Evolutionary conservation across 2,329 filamentous ascomycete genomes (phyloP), one percentile per base, ranked within the genome.

Genomic region (Neodidymelliopsis sp.): DNA sequence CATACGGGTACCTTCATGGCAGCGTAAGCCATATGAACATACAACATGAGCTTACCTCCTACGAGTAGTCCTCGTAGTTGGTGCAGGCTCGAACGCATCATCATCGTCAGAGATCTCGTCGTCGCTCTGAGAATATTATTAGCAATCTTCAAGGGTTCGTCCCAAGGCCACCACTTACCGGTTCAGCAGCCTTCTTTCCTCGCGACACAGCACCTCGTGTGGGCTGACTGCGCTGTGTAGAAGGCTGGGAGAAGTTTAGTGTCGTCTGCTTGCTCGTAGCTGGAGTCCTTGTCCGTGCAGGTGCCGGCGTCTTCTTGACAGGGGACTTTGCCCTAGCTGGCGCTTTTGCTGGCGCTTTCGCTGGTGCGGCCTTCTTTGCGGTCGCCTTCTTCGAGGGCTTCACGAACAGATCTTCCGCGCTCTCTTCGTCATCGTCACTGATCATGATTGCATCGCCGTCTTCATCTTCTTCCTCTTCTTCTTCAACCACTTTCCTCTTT

Each of bases 391-490:
- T 59, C 20, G 55, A 34, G 39, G 65, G 59, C 35, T 61, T 70
- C 33, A 78, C 73, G 48, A 79, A 79, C 1, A 79, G 62, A 6
- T 67, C 69, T 23, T 74, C 66, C n/a, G 67, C 72, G 8, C 80
- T 80, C 12, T 81, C 79, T 16, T 78, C 65, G 18, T 75, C 76
- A 5, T 77, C 74, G 20, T 78, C 76, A 24, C 77, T 76, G 18
- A 79, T 71, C 58, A 74, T 68, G 49, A 75, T 70, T n/a, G 72
- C 69, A 38, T 75, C 71, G 34, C 71, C 66, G 25, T 71, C 64
- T 6, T 72, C 63, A 1, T 68, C 65, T 3, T 78, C 74, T 4
- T 70, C 70, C 30, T 77, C 75, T 9, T 77, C 75, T 41, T 77
- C 74, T 39, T 75, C 74, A 3, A 75, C 66, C 13, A 70, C 66